Conservation (phyloP, 257 asterid genomes). For the Schizonepeta tenuifolia region DNA sequence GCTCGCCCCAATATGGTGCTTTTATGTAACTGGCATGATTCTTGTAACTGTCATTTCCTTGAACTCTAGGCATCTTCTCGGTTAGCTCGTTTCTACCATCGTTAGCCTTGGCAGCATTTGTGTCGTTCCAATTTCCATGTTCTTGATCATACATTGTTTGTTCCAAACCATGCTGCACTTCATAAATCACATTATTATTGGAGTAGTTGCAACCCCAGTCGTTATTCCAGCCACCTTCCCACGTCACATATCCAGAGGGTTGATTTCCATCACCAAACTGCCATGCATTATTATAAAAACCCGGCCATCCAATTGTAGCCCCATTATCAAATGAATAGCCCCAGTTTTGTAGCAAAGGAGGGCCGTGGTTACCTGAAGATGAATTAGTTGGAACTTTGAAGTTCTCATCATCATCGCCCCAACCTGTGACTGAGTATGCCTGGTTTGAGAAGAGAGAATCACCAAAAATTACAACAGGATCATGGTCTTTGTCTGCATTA, state of each 20-base stretch:
- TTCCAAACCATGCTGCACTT: conserved; percentile 13
- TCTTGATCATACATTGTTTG: conserved; percentile 25
- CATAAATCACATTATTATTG: conserved; percentile 20
- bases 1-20: conserved; percentile 19
- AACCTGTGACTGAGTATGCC: conserved; percentile 50
- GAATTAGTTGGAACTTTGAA: conserved; percentile 33
- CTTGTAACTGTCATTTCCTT: conserved; percentile 25
- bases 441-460: conserved; percentile 49
- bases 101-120: not conserved
- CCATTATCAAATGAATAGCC: conserved; percentile 31
- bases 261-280: conserved; percentile 33
- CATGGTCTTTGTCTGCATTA: conserved; percentile 38
- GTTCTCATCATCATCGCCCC: conserved; percentile 65
- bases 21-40: conserved; percentile 5
- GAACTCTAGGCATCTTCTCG: conserved; percentile 23
- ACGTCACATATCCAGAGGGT: conserved; percentile 35
- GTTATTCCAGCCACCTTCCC: conserved; percentile 41
- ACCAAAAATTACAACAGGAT: conserved; percentile 64
- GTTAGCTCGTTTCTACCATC: not conserved
- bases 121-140: conserved; percentile 28
- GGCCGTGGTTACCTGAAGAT: conserved; percentile 34
- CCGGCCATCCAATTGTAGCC: conserved; percentile 43
- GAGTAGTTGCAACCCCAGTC: conserved; percentile 33
- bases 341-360: conserved; percentile 39
- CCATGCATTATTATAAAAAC: conserved; percentile 25